Conservation (phyloP, 2,329 filamentous ascomycete genomes). For the Dothistroma septosporum region DNA sequence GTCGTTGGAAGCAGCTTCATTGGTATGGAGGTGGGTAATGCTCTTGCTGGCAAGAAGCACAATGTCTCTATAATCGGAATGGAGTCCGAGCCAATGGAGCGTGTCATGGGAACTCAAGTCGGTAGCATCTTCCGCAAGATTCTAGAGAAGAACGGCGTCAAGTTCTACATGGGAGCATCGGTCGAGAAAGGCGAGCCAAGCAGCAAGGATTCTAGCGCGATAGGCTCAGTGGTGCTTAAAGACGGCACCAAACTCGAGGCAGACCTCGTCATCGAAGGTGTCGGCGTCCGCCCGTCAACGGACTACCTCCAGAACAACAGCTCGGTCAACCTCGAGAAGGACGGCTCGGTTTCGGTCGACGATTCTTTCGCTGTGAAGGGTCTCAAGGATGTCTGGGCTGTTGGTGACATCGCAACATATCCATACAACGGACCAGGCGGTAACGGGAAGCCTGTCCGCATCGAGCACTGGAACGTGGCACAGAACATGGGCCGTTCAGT, state of each 20-base stretch:
- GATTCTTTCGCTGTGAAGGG: slow-evolving; percentile 73
- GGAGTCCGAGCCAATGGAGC: slow-evolving; percentile 79
- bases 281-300: slow-evolving; percentile 83
- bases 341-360: slow-evolving; percentile 81
- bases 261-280: slow-evolving; percentile 85
- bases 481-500: slow-evolving; percentile 84
- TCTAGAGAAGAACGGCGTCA: slow-evolving; percentile 81
- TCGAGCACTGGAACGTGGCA: slow-evolving; percentile 98
- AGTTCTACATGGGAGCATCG: slow-evolving; percentile 75
- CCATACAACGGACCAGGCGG: slow-evolving; percentile 89
- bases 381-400: slow-evolving; percentile 78
- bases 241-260: slow-evolving; percentile 80
- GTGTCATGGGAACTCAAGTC: slow-evolving; percentile 76
- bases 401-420: slow-evolving; percentile 92
- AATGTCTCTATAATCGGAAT: slow-evolving; percentile 82
- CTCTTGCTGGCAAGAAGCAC: slow-evolving; percentile 70
- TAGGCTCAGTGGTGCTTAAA: slow-evolving; percentile 77
- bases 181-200: slow-evolving; percentile 81
- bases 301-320: slow-evolving; percentile 72
- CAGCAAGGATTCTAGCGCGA: slow-evolving; percentile 60
- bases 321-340: slow-evolving; percentile 66
- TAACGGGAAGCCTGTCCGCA: slow-evolving; percentile 67
- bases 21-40: slow-evolving; percentile 93
- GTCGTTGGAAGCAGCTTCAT: slow-evolving; percentile 93
- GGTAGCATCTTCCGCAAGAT: slow-evolving; percentile 74